Percentiles rank a stretch among this genome's conserved stretches.
These are phyloP conservation scores for Exophiala mesophila DNA, from an alignment of 2,329 filamentous ascomycete genomes.

Conservation along the genomic window DNA sequence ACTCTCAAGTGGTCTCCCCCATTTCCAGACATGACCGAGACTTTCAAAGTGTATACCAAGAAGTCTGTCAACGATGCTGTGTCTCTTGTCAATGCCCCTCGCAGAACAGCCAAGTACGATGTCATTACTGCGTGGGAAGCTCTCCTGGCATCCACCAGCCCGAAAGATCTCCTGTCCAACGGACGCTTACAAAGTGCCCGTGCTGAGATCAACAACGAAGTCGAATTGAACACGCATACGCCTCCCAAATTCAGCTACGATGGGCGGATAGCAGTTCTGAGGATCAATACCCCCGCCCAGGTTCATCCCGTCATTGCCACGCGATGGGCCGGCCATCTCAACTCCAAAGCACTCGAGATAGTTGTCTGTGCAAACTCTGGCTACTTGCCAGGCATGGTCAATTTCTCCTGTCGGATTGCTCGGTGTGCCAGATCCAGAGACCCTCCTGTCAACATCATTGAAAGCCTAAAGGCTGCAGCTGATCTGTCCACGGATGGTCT, in stretches of 20 bases:
- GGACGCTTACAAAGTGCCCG: conserved; percentile 49
- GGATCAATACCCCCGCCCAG: conserved; percentile 57
- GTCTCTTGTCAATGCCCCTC: conserved; percentile 60
- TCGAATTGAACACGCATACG: conserved; percentile 57
- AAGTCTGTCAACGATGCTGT: conserved; percentile 60
- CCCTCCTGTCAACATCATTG: conserved; percentile 59
- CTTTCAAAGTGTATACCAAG: conserved; percentile 58
- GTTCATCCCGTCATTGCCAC: conserved; percentile 65
- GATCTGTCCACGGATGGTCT: conserved; percentile 37
- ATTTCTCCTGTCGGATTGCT: conserved; percentile 63
- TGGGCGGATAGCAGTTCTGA: conserved; percentile 57
- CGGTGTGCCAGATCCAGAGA: conserved; percentile 49
- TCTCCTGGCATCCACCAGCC: conserved; percentile 47
- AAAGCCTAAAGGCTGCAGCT: conserved; percentile 51
- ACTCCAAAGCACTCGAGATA: conserved; percentile 56
- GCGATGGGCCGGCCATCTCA: conserved; percentile 59
- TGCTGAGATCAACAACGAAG: conserved; percentile 56
- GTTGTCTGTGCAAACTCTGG: conserved; percentile 64
- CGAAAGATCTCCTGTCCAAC: conserved; percentile 49
- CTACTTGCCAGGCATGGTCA: conserved; percentile 58
- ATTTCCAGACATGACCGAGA: conserved; percentile 60
- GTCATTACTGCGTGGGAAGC: conserved; percentile 58
- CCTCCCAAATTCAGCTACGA: conserved; percentile 61
- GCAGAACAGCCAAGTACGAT: conserved; percentile 57
- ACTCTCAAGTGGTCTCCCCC: conserved; percentile 61